Evolutionary conservation across 2,329 filamentous ascomycete genomes (phyloP).

Genomic region (Pseudocercospora macadamiae): DNA sequence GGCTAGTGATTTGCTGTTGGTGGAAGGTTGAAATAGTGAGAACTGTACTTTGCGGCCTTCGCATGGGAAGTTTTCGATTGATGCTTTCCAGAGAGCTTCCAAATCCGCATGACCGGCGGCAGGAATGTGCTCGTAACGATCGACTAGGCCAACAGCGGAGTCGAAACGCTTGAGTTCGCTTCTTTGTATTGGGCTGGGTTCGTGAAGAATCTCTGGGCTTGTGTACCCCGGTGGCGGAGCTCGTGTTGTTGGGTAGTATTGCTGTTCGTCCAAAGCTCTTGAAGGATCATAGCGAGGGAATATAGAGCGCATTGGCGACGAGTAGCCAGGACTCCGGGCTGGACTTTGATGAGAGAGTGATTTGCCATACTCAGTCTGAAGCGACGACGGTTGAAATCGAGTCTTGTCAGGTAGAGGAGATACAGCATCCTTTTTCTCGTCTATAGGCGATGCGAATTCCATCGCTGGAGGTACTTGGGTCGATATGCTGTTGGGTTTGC

Average conservation of each 20-base stretch:
- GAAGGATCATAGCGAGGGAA: constrained; percentile 75
- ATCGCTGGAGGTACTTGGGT: constrained; percentile 1
- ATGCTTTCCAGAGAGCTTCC: constrained; percentile 35
- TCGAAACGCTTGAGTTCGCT: constrained; percentile 29
- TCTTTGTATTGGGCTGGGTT: constrained; percentile 40
- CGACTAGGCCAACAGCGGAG: constrained; percentile 33
- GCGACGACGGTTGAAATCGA: constrained; percentile 22
- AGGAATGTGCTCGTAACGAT: constrained; percentile 37
- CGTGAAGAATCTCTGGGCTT: constrained; percentile 65
- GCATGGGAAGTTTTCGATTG: constrained; percentile 26
- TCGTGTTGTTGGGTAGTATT: constrained; percentile 67
- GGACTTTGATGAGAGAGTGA: constrained; percentile 5
- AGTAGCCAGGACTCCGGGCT: constrained; percentile 8
- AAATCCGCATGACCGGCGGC: constrained; percentile 32
- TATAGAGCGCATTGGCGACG: constrained; percentile 66
- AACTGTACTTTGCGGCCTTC: constrained; percentile 35
- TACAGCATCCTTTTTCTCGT: constrained; percentile 27
- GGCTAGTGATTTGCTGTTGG: constrained; percentile 24
- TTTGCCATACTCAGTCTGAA: constrained; percentile 3
- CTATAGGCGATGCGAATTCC: constrained; percentile 18
- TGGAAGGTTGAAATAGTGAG: constrained; percentile 28
- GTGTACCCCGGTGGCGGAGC: constrained; percentile 59
- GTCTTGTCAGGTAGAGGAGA: constrained; percentile 32
- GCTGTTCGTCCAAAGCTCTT: constrained; percentile 66
- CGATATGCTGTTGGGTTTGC: constrained; percentile 12